Evolutionary conservation across 164 flowering plant genomes (phyloP).

Genomic region (Dillenia turbinata): DNA sequence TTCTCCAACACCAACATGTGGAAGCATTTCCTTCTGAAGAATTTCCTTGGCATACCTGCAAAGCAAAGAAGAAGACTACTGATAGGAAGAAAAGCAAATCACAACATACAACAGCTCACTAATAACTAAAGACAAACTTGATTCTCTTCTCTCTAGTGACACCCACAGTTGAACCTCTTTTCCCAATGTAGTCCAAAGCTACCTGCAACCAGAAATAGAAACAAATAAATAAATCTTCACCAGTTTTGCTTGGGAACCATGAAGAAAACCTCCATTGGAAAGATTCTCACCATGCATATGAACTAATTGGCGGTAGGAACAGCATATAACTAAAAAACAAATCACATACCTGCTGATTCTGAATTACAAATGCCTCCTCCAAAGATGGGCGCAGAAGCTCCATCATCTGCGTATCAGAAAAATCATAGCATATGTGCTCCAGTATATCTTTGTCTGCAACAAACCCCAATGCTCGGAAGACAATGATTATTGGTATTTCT

Average conservation of each 20-base stretch:
- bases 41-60: slow-evolving; percentile 92
- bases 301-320: too few relatives aligned
- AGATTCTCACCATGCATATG: too few relatives aligned
- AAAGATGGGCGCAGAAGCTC: slow-evolving; percentile 91
- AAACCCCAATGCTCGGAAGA: slow-evolving; percentile 92
- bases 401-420: slow-evolving; percentile 79
- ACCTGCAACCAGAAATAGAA: slow-evolving; percentile 42
- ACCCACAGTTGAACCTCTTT: slow-evolving; percentile 96
- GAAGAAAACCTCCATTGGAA: too few relatives aligned
- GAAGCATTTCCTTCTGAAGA: slow-evolving; percentile 98
- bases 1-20: slow-evolving; percentile 96
- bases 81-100: background rate
- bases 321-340: background rate
- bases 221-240: background rate
- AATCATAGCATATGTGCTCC: slow-evolving; percentile 89
- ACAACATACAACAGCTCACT: slow-evolving; percentile 3
- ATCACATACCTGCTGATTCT: slow-evolving; percentile 75
- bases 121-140: slow-evolving; percentile 45
- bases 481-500: slow-evolving; percentile 93
- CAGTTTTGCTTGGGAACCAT: too few relatives aligned
- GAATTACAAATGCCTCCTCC: slow-evolving; percentile 97
- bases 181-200: slow-evolving; percentile 96
- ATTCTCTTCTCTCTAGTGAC: slow-evolving; percentile 93
- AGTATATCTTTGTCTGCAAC: slow-evolving; percentile 97
- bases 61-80: background rate